These are phyloP conservation scores for Zymoseptoria crescenta DNA, from an alignment of 2,329 filamentous ascomycete species.

Conservation along the genomic window DNA sequence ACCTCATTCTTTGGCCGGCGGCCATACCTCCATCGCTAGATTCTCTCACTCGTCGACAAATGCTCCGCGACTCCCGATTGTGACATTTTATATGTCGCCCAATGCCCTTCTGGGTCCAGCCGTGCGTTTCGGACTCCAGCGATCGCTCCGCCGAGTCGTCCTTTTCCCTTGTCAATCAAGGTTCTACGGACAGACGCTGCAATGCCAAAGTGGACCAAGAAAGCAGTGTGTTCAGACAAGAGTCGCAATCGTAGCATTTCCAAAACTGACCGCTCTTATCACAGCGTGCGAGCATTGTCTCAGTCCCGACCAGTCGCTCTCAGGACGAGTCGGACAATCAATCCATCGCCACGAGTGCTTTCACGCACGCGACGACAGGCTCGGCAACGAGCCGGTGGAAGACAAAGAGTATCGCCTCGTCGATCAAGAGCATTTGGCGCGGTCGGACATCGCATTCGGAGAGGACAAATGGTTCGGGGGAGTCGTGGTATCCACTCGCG, in stretches of 20 bases:
- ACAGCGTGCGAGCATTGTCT: background rate
- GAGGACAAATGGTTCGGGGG: background rate
- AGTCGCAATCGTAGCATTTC: background rate
- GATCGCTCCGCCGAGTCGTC: background rate
- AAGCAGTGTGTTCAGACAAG: background rate
- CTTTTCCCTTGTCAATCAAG: background rate
- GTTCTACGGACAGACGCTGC: background rate
- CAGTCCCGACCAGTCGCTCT: background rate
- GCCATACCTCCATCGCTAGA: background rate
- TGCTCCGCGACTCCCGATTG: background rate
- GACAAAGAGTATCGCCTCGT: background rate
- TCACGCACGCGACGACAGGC: background rate
- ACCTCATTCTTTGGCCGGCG: background rate
- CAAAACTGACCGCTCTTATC: background rate
- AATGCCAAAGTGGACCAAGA: constrained; percentile 1
- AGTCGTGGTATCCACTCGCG: background rate
- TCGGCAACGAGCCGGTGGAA: background rate
- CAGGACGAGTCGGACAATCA: background rate
- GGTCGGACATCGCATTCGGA: background rate
- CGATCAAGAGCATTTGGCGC: background rate
- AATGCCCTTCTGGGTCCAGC: background rate
- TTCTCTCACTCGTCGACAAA: background rate
- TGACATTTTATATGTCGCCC: background rate
- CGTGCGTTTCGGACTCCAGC: background rate
- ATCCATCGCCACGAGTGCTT: background rate